These are phyloP conservation scores for Clonostachys solani DNA, from an alignment of 2,329 filamentous ascomycete species.

Conservation along the genomic window DNA sequence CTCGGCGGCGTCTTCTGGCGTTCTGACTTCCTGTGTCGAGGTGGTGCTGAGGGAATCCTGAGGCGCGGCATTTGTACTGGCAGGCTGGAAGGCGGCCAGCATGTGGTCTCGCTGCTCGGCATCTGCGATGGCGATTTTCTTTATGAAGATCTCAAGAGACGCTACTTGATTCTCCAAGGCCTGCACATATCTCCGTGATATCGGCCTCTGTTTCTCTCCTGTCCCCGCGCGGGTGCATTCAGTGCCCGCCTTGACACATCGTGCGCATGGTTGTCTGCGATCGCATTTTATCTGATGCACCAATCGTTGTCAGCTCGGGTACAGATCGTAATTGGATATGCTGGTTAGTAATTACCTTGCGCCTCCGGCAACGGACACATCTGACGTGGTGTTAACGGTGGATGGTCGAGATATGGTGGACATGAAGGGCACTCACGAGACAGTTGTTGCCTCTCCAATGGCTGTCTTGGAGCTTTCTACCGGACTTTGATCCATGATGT, in stretches of 20 bases:
- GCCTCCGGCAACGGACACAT: conserved; percentile 36
- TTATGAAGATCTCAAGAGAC: conserved; percentile 38
- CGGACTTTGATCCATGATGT: not conserved
- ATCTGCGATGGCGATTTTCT: conserved; percentile 34
- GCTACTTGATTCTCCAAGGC: conserved; percentile 41
- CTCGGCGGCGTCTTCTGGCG: not conserved
- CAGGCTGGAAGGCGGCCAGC: conserved; percentile 11
- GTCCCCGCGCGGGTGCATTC: conserved; percentile 32
- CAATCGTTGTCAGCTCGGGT: conserved; percentile 13
- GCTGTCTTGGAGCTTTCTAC: not conserved
- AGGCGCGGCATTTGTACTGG: not conserved
- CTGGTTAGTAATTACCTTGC: conserved; percentile 21
- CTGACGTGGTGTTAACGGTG: conserved; percentile 11
- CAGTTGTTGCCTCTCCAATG: not conserved
- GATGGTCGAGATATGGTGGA: not conserved
- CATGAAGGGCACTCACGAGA: not conserved
- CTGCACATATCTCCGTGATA: conserved; percentile 35
- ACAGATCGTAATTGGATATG: not conserved
- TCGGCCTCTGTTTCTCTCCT: conserved; percentile 29
- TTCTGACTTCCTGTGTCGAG: not conserved
- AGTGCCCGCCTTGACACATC: conserved; percentile 35
- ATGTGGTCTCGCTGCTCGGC: conserved; percentile 32
- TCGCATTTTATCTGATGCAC: conserved; percentile 44
- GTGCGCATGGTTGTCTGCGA: conserved; percentile 42
- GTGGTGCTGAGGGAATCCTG: conserved; percentile 3